phyloP scores from a whole-genome alignment of 306 rosid species.

The Cucurbita argyrosperma region DNA sequence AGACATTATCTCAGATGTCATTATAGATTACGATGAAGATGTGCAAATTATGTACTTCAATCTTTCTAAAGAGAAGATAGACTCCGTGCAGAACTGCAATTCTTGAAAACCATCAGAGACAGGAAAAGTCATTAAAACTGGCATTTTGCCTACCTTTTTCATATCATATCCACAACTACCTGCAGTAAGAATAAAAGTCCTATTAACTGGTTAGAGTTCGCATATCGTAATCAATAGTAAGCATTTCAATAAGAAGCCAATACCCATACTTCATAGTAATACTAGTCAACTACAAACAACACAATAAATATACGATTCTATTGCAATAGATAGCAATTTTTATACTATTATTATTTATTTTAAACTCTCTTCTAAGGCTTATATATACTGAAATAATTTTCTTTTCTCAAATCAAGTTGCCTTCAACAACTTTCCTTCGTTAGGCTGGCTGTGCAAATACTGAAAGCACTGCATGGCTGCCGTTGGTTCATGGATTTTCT shows the following conservation, averaged over 20 bases:
- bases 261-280: not conserved
- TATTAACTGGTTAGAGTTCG: slow-evolving; percentile 21
- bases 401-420: too few relatives aligned
- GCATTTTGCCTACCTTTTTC: slow-evolving; percentile 43
- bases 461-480: not conserved
- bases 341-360: not conserved
- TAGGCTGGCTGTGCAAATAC: not conserved
- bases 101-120: not conserved
- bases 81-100: not conserved
- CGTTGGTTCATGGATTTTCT: not conserved
- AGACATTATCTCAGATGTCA: not conserved
- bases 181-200: slow-evolving; percentile 32
- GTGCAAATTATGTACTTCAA: not conserved
- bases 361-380: not conserved
- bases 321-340: not conserved
- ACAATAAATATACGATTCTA: not conserved
- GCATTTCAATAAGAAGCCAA: not conserved
- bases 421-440: too few relatives aligned
- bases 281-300: not conserved
- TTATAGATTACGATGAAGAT: not conserved
- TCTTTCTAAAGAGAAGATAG: not conserved
- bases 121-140: slow-evolving; percentile 1
- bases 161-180: slow-evolving; percentile 63
- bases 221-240: not conserved
- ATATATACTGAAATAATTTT: too few relatives aligned